These are phyloP conservation scores for Myxozyma geophila DNA, from an alignment of 805 yeast genomes.

Conservation along the genomic window DNA sequence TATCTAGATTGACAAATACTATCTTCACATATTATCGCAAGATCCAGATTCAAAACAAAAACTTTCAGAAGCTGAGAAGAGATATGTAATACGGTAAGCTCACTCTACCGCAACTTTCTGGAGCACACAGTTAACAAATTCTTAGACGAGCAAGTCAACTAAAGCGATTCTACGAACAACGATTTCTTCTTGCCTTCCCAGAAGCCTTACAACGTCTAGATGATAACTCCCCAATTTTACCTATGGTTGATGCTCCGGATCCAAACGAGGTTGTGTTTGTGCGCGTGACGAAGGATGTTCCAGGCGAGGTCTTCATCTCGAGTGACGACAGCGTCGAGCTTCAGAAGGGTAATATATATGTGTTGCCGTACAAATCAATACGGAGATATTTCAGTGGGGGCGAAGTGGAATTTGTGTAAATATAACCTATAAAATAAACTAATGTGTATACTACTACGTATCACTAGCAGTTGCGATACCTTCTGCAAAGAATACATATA, in stretches of 20 bases:
- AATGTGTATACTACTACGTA: neutral
- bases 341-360: slow-evolving; percentile 69
- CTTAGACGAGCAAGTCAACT: slow-evolving; percentile 23
- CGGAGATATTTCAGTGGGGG: slow-evolving; percentile 50
- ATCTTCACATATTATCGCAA: slow-evolving; percentile 59
- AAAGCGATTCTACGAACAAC: slow-evolving; percentile 65
- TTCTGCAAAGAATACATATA: neutral
- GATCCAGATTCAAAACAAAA: slow-evolving; percentile 47
- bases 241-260: slow-evolving; percentile 83
- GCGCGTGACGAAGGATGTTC: slow-evolving; percentile 52
- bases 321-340: slow-evolving; percentile 60
- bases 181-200: slow-evolving; percentile 72
- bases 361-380: slow-evolving; percentile 66
- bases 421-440: neutral
- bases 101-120: neutral
- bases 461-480: no score
- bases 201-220: slow-evolving; percentile 71
- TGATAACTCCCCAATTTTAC: slow-evolving; percentile 66
- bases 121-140: neutral
- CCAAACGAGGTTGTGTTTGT: slow-evolving; percentile 78
- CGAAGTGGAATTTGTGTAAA: slow-evolving; percentile 23
- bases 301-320: slow-evolving; percentile 52
- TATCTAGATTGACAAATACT: slow-evolving; percentile 66
- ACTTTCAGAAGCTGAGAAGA: slow-evolving; percentile 63
- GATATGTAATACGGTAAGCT: slow-evolving; percentile 59